phyloP scores from a whole-genome alignment of 2,329 filamentous ascomycete genomes.

The Zymoseptoria pseudotritici region DNA sequence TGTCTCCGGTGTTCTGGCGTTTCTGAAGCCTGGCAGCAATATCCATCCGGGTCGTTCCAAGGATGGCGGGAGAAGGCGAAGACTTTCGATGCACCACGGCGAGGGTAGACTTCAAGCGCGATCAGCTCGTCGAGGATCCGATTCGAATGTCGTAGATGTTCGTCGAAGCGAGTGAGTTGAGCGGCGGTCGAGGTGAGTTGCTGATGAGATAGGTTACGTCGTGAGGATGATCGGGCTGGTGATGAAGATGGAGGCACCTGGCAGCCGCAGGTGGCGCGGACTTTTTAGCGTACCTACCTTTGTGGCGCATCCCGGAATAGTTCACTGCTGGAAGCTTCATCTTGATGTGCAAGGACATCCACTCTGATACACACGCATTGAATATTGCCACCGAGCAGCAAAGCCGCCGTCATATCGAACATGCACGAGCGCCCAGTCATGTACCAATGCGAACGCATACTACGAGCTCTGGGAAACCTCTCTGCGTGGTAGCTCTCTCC shows the following conservation, averaged over 20 bases:
- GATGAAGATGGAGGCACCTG: too few relatives aligned
- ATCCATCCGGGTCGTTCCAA: neutral
- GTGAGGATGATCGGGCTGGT: neutral
- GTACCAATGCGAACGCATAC: neutral
- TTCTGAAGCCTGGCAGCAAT: neutral
- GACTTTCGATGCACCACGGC: neutral
- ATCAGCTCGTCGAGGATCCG: neutral
- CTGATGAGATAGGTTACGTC: neutral
- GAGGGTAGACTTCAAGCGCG: neutral
- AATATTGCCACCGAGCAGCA: neutral
- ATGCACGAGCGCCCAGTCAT: neutral
- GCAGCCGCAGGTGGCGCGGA: too few relatives aligned
- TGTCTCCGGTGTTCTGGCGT: neutral
- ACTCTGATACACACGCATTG: neutral
- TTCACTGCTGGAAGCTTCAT: neutral
- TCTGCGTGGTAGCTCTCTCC: too few relatives aligned
- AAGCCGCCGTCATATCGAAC: neutral
- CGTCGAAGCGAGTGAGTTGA: neutral
- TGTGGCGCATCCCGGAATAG: neutral
- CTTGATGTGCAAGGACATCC: neutral
- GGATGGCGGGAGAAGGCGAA: neutral
- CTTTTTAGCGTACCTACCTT: too few relatives aligned
- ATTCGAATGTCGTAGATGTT: neutral
- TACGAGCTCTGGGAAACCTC: neutral
- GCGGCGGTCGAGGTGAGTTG: neutral